phyloP scores from a whole-genome alignment of 331 rosid species.

The Arachis monticola region DNA sequence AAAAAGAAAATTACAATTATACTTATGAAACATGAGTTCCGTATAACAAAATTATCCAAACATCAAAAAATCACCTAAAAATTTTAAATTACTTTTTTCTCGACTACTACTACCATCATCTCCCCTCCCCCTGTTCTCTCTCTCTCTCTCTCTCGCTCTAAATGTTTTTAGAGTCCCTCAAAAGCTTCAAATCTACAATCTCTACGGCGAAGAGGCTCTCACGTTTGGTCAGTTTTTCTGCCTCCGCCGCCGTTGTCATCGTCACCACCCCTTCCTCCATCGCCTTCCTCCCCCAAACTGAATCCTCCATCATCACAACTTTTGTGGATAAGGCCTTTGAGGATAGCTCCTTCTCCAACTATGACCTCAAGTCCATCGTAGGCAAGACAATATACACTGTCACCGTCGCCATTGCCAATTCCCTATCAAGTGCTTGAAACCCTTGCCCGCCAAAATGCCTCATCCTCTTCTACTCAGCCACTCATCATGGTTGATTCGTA shows the following conservation, averaged over 20 bases:
- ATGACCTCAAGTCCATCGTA: constrained; percentile 77
- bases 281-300: constrained; percentile 41
- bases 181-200: no score
- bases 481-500: constrained; percentile 71
- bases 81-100: no score
- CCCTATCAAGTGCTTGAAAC: constrained; percentile 52
- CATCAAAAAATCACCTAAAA: no score
- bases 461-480: constrained; percentile 46
- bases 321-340: constrained; percentile 45
- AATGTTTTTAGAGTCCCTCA: no score
- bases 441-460: constrained; percentile 16
- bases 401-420: neutral
- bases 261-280: neutral
- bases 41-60: no score
- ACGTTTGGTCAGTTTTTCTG: no score
- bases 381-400: constrained; percentile 62
- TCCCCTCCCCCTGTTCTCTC: no score
- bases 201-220: no score
- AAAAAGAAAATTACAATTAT: no score
- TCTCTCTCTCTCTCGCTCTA: no score
- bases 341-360: constrained; percentile 58
- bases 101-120: no score
- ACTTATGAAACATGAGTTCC: no score
- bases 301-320: constrained; percentile 40
- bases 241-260: neutral